Percentiles rank a stretch among this genome's conserved stretches.
These are phyloP conservation scores for Plectosphaerella cucumerina DNA, from an alignment of 2,329 filamentous ascomycete species.

Conservation along the genomic window DNA sequence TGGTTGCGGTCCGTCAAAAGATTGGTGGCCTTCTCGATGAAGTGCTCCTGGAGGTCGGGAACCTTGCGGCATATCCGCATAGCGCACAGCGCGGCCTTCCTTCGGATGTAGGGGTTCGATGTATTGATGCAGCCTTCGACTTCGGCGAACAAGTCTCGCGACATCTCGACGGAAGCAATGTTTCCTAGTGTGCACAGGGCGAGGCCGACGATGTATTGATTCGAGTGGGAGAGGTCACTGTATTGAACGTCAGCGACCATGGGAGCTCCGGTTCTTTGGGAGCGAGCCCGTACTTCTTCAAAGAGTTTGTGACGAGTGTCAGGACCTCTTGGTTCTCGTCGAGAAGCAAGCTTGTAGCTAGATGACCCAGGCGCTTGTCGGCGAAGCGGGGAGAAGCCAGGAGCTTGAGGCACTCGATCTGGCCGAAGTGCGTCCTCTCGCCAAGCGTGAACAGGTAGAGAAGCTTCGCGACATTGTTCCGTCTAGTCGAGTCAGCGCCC, in stretches of 20 bases:
- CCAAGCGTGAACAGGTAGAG: conserved; percentile 97
- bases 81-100: conserved; percentile 96
- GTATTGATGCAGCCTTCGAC: conserved; percentile 89
- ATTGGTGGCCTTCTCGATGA: conserved; percentile 86
- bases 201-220: conserved; percentile 96
- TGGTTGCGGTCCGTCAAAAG: conserved; percentile 92
- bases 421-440: conserved; percentile 95
- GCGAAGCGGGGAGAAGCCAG: conserved; percentile 95
- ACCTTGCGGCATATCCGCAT: conserved; percentile 99
- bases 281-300: conserved; percentile 71
- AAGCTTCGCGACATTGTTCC: conserved; percentile 98
- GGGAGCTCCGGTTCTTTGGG: background rate
- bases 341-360: conserved; percentile 91
- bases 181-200: conserved; percentile 95
- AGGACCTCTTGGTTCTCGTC: conserved; percentile 99
- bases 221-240: conserved; percentile 93
- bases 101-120: conserved; percentile 94
- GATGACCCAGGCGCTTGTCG: conserved; percentile 92
- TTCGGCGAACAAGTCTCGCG: conserved; percentile 91
- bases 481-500: conserved; percentile 45
- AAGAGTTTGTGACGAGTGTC: conserved; percentile 93
- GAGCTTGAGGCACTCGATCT: conserved; percentile 98
- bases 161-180: conserved; percentile 98
- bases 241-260: background rate
- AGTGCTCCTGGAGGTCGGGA: conserved; percentile 94